Evolutionary conservation across 345 rosid species (phyloP).

Genomic region (Salix exigua): DNA sequence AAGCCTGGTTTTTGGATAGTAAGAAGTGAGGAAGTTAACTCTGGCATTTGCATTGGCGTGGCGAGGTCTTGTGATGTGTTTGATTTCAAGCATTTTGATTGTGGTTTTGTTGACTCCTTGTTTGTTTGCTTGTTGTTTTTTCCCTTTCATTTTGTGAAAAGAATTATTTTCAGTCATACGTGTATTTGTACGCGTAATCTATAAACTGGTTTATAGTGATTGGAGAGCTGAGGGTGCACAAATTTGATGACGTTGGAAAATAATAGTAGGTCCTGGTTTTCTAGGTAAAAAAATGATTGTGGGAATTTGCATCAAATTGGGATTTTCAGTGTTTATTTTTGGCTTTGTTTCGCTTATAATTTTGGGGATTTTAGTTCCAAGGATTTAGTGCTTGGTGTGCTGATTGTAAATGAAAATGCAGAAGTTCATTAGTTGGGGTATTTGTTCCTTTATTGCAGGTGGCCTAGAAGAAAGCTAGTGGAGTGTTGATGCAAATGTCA

Average conservation of each 20-base stretch:
- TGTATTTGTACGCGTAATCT: background rate
- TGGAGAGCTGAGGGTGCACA: background rate
- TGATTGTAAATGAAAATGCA: background rate
- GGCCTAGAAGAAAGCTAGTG: constrained; percentile 16
- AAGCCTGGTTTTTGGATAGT: constrained; percentile 21
- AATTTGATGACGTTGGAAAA: background rate
- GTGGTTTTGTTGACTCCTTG: background rate
- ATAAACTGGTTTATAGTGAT: background rate
- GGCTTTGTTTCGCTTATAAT: background rate
- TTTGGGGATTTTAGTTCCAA: background rate
- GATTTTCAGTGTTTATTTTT: background rate
- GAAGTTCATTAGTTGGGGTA: background rate
- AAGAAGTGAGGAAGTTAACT: constrained; percentile 23
- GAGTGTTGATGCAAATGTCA: constrained; percentile 49
- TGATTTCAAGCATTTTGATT: background rate
- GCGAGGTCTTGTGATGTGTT: constrained; percentile 25
- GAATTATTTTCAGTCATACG: constrained; percentile 4
- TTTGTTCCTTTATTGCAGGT: constrained; percentile 20
- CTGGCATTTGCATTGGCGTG: constrained; percentile 33
- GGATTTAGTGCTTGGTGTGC: background rate
- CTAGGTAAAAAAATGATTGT: background rate
- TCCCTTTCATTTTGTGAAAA: background rate
- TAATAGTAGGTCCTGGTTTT: background rate
- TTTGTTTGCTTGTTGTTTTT: background rate
- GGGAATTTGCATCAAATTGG: background rate